Evolutionary conservation across 768 basidiomycete species (phyloP).

Genomic region (Daedalea quercina): DNA sequence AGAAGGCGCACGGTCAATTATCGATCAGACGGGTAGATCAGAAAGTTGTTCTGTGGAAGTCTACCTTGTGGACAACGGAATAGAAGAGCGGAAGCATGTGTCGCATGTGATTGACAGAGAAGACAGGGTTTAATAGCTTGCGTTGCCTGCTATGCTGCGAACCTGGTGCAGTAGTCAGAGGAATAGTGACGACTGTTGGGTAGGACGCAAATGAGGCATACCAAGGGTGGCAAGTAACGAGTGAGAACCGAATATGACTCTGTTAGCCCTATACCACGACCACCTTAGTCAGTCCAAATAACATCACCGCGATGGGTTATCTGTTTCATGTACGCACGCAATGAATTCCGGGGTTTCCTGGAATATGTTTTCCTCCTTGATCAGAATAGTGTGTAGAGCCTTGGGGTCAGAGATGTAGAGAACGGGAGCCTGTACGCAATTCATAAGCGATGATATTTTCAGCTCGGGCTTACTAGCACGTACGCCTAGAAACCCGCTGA

Average conservation of each 20-base stretch:
- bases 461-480: neutral
- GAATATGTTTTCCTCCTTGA: conserved; percentile 16
- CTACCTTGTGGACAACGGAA: conserved; percentile 6
- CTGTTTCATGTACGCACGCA: neutral
- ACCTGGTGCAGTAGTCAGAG: conserved; percentile 1
- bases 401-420: conserved; percentile 12
- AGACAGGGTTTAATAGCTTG: conserved; percentile 17
- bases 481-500: neutral
- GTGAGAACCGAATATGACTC: neutral
- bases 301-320: too few relatives aligned
- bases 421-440: neutral
- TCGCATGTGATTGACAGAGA: conserved; percentile 15
- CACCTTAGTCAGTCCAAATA: too few relatives aligned
- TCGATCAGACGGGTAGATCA: neutral
- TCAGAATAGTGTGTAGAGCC: conserved; percentile 13
- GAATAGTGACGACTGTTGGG: neutral
- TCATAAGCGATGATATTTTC: neutral
- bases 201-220: conserved; percentile 12
- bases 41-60: neutral
- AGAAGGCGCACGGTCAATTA: neutral
- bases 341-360: conserved; percentile 10
- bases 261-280: too few relatives aligned
- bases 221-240: neutral
- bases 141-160: conserved; percentile 14
- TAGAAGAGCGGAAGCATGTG: conserved; percentile 16